Conservation (phyloP, 352 stramenopile genomes). For the Phytophthora rubi region DNA sequence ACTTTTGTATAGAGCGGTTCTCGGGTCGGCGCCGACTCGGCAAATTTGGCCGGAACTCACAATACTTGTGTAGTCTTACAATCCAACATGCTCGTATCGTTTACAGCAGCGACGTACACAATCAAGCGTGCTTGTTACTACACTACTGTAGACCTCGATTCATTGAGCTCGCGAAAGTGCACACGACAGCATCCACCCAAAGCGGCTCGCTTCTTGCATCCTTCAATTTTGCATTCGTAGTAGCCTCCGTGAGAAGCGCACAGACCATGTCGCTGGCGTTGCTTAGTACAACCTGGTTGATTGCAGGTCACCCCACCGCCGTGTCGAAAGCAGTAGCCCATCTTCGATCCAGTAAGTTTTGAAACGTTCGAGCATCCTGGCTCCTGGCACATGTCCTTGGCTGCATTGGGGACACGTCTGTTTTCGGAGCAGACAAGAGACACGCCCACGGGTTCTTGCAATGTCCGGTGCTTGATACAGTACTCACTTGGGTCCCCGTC, state of each 20-base stretch:
- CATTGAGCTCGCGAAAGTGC: neutral
- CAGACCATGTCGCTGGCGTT: slow-evolving; percentile 1
- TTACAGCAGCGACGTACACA: no score
- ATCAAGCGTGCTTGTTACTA: no score
- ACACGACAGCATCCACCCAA: neutral
- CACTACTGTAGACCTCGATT: neutral
- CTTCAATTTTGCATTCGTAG: slow-evolving; percentile 8
- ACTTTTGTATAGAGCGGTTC: no score
- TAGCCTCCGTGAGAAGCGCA: slow-evolving; percentile 7
- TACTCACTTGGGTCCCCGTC: neutral
- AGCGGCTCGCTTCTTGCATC: neutral
- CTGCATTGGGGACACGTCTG: neutral
- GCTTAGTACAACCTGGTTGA: slow-evolving; percentile 7
- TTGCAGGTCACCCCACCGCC: slow-evolving; percentile 5
- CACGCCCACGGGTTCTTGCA: neutral
- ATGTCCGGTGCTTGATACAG: neutral
- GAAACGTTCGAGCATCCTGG: neutral
- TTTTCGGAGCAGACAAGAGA: neutral
- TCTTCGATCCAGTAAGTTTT: neutral
- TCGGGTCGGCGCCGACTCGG: no score
- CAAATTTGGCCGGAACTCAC: no score
- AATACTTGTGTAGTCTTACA: no score
- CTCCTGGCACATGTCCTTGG: neutral
- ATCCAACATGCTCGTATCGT: no score
- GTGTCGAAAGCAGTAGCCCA: slow-evolving; percentile 16